Base-by-base conservation (phyloP, 768 basidiomycete species). In the Mrakia blollopis region DNA sequence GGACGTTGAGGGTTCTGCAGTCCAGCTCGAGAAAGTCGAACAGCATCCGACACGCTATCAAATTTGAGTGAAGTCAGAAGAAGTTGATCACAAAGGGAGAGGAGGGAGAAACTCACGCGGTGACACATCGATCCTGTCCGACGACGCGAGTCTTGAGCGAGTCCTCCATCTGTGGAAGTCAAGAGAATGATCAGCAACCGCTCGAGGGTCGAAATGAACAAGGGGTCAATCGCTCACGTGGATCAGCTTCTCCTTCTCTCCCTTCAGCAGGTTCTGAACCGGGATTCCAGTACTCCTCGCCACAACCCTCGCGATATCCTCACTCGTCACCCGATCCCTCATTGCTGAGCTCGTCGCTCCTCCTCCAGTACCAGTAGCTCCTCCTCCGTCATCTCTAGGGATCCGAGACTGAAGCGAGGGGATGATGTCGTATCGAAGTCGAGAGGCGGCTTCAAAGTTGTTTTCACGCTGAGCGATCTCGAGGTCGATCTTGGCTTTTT, bases 281-380 rank as follows among this genome's bases (percentile, higher is more conserved):
- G 94, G 94, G 37, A 96, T 94, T 9, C 94, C 94, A 0, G 94
- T 97, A 0, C 91, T 87, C 81, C 90, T 91, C 10, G 92, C 92
- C 5, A 95, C 80, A 25, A 95, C 94, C 3, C 91, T 86, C 2
- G 94, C 89, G 69, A 96, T 94, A 82, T 95, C 93, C 80, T 89
- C 89, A n/a, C 90, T 90, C 10, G 91, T 94, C 11, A 97, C 92
- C 57, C 92, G 86, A 78, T 94, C 93, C 79, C 93, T 90, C 47
- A 95, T 85, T 88, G 92, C 91, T 47, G 88, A 87, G 23, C 85
- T 85, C 30, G 87, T 82, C 44, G 79, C 86, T 47, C 86, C 85
- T 75, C 87, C 83, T n/a, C 84, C 87, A 87, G 61, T 87, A 87
- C 52, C 74, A 80, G 73, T 74, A 80, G 73, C 75, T 83, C 81